Evolutionary conservation across 2,329 filamentous ascomycete species (phyloP), one percentile per base, ranked within the genome.

Genomic region (Cordyceps farinosa): DNA sequence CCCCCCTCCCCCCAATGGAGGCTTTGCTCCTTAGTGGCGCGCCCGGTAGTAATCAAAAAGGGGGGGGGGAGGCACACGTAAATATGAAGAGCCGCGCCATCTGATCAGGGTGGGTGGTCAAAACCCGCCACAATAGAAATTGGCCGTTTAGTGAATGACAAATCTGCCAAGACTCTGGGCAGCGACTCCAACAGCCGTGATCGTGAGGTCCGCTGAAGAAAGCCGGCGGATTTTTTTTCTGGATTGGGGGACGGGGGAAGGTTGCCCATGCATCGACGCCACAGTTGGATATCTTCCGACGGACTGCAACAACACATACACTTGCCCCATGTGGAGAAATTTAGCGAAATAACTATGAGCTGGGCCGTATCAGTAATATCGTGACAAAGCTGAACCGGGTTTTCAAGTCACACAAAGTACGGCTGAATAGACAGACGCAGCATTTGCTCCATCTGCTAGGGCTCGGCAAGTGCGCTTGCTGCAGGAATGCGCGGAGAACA

Each of bases 31-130:
- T 42, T 34, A 38, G 8, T 5, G 29, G 22, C 15, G 30, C 34
- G 42, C 17, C 6, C 42, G 30, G 44, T 34, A 5, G 5, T 17
- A 36, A 4, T 6, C 3, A 34, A 30, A 47, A 32, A 45, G 36
- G 22, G 22, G 22, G 22, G 53, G 55, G 22, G 22, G 22, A 22
- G 7, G 15, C 22, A 44, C 45, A 60, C 47, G 57, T 38, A 60
- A 44, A 60, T 44, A 52, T 60, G 30, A 60, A 34, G 47, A 51
- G 29, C 57, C 57, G 36, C 47, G 47, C 48, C 47, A 42, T 59
- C 55, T 40, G 34, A 11, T 17, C 32, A 32, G 42, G 55, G n/a
- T 54, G 22, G 22, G 22, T 22, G 22, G 22, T 22, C 22, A 22
- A 22, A n/a, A 30, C 38, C 30, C 36, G 47, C 57, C 57, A 52